Conservation (phyloP, 306 rosid species). For the Parietaria judaica region DNA sequence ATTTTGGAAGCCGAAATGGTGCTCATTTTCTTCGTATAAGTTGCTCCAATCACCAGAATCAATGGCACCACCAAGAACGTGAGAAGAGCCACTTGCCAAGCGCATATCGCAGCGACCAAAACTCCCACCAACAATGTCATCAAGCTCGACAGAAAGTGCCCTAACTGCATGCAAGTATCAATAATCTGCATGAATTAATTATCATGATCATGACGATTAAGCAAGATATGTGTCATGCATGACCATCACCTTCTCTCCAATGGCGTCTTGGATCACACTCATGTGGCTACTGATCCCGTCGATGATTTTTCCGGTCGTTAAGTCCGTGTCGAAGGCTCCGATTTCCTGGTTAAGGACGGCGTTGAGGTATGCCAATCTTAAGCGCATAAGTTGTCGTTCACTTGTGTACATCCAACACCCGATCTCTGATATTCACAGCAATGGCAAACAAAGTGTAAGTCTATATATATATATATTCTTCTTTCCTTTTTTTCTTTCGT, state of each 20-base stretch:
- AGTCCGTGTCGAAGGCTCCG: constrained; percentile 79
- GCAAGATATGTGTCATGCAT: neutral
- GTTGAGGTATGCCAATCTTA: constrained; percentile 56
- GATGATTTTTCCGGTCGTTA: constrained; percentile 60
- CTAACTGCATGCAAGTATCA: constrained; percentile 44
- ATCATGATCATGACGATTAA: neutral
- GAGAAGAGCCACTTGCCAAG: constrained; percentile 70
- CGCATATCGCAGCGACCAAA: constrained; percentile 60
- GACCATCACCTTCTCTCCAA: constrained; percentile 60
- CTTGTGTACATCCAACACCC: constrained; percentile 92
- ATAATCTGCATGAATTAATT: neutral
- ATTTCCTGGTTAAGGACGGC: constrained; percentile 74
- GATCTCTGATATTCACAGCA: constrained; percentile 33
- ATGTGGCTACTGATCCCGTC: constrained; percentile 66
- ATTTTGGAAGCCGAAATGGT: constrained; percentile 47
- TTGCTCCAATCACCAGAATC: constrained; percentile 69
- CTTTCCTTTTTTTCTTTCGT: too few species aligned
- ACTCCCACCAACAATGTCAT: constrained; percentile 67
- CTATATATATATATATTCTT: too few species aligned
- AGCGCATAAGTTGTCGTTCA: constrained; percentile 56
- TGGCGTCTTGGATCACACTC: constrained; percentile 71
- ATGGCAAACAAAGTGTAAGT: neutral
- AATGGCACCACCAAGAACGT: constrained; percentile 59
- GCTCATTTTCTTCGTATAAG: constrained; percentile 73
- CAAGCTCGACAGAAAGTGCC: constrained; percentile 56